Conservation (phyloP, 140 eudicot species). For the Flaveria floridana region DNA sequence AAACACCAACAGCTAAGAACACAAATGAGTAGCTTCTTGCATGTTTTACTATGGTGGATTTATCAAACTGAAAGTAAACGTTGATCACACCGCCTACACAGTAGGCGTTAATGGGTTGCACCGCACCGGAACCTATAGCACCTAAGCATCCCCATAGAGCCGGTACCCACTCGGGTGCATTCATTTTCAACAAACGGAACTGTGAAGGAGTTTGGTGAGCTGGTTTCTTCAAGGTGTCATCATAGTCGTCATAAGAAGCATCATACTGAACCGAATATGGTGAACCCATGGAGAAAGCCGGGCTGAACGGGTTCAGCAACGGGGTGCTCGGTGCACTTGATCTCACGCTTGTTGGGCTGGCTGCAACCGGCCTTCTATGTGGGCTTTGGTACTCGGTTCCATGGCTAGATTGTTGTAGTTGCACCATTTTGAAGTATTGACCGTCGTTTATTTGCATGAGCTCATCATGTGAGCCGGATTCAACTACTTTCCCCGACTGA, state of each 20-base stretch:
- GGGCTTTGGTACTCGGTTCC: conserved; percentile 30
- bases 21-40: conserved; percentile 54
- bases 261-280: conserved; percentile 67
- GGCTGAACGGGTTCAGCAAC: conserved; percentile 44
- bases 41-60: conserved; percentile 49
- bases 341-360: conserved; percentile 44
- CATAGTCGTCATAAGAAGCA: conserved; percentile 47
- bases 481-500: conserved; percentile 40
- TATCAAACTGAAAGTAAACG: conserved; percentile 52
- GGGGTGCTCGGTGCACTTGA: conserved; percentile 47
- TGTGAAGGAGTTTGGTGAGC: conserved; percentile 53
- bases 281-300: conserved; percentile 42
- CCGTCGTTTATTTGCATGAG: conserved; percentile 38
- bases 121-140: conserved; percentile 70
- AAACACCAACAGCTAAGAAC: conserved; percentile 57
- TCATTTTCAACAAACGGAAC: conserved; percentile 61
- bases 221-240: conserved; percentile 32
- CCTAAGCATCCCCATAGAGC: conserved; percentile 67
- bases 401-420: conserved; percentile 33
- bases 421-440: conserved; percentile 49
- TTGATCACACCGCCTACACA: conserved; percentile 64
- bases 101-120: conserved; percentile 70
- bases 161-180: conserved; percentile 59
- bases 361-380: conserved; percentile 26
- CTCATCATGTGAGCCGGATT: conserved; percentile 50